Conservation (phyloP, 1,284 basidiomycete species). For the Leccinum variabile region DNA sequence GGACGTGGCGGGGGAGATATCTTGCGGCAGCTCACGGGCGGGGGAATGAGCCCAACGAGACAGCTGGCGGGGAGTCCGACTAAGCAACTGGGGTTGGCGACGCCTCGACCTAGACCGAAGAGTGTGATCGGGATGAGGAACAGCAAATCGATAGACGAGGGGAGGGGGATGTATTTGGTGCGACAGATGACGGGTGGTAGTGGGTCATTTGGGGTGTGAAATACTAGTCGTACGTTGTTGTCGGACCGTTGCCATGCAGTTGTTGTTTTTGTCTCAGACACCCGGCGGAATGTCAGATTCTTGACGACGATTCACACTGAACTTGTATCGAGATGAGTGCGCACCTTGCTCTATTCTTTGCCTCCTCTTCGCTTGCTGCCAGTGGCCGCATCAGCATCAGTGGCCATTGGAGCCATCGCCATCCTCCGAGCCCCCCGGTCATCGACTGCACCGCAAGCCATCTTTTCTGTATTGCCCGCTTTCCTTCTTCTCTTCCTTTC, state of each 20-base stretch:
- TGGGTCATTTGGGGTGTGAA: slow-evolving; percentile 29
- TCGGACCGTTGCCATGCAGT: slow-evolving; percentile 24
- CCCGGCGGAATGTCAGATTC: neutral
- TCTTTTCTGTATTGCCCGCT: slow-evolving; percentile 1
- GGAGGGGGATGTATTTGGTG: slow-evolving; percentile 64
- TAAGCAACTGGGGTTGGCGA: slow-evolving; percentile 47
- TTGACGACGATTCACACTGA: neutral
- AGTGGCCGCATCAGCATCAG: slow-evolving; percentile 9
- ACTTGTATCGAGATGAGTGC: neutral
- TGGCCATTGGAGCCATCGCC: slow-evolving; percentile 6
- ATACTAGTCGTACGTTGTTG: neutral
- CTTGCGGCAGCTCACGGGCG: slow-evolving; percentile 63
- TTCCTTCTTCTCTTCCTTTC: slow-evolving; percentile 18
- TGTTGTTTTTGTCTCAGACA: neutral
- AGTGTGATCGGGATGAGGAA: slow-evolving; percentile 61
- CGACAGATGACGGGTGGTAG: slow-evolving; percentile 67
- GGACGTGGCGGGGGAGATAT: slow-evolving; percentile 53
- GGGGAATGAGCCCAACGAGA: slow-evolving; percentile 60
- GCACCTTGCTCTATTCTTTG: neutral
- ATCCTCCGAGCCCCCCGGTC: neutral
- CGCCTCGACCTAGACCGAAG: slow-evolving; percentile 53
- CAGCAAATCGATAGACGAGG: slow-evolving; percentile 58
- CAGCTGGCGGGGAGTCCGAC: slow-evolving; percentile 54
- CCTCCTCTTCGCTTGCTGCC: neutral
- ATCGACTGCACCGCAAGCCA: slow-evolving; percentile 6